Conservation (phyloP, 192 early-diverging fungal genomes). For the Linnemannia schmuckeri region DNA sequence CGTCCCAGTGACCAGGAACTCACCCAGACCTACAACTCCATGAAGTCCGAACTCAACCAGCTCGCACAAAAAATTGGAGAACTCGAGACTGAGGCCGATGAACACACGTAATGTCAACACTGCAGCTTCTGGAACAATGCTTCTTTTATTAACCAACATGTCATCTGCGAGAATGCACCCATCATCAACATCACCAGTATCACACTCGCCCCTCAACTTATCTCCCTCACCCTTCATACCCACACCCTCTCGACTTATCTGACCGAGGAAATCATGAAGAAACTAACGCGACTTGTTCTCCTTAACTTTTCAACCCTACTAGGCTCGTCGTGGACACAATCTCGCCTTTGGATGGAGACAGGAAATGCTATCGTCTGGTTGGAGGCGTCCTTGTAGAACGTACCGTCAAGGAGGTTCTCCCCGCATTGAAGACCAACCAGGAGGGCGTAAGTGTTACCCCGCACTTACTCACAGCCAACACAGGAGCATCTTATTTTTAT, state of each 20-base stretch:
- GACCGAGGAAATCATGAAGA: not conserved
- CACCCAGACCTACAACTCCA: conserved; percentile 64
- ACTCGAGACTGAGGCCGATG: conserved; percentile 92
- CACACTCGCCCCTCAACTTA: not conserved
- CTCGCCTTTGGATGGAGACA: conserved; percentile 78
- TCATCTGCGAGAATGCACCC: not conserved
- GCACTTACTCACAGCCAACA: not conserved
- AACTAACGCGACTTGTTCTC: not conserved
- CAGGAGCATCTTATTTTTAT: not conserved
- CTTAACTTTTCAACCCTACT: not conserved
- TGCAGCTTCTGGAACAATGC: not conserved
- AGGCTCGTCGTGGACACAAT: conserved; percentile 96
- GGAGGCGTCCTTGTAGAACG: conserved; percentile 95
- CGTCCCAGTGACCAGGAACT: conserved; percentile 73
- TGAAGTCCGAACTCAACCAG: conserved; percentile 85
- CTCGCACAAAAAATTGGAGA: conserved; percentile 94
- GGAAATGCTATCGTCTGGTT: conserved; percentile 95
- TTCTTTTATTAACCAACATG: not conserved
- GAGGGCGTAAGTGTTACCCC: conserved; percentile 73
- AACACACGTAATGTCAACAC: conserved; percentile 81
- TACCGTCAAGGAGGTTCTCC: conserved; percentile 92
- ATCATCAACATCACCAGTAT: not conserved
- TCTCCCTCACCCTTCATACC: not conserved
- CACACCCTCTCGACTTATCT: no score
- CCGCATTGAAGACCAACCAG: conserved; percentile 87